Percentiles rank a stretch among this genome's conserved stretches.
phyloP scores from a whole-genome alignment of 1,284 basidiomycete genomes.

The Ganoderma meredithae region DNA sequence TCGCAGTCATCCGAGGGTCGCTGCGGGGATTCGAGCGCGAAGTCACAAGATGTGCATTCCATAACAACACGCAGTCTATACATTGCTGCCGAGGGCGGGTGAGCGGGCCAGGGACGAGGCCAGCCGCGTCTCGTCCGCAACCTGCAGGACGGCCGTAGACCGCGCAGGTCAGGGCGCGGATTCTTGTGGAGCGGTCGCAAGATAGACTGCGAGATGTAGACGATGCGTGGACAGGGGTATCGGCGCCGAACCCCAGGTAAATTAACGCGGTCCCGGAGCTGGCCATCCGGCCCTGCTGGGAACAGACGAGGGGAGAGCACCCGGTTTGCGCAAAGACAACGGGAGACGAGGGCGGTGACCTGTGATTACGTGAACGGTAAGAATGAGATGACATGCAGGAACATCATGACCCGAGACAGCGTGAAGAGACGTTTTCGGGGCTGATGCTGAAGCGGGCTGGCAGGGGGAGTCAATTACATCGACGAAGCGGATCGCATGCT shows the following conservation, averaged over 20 bases:
- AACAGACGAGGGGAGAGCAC: neutral
- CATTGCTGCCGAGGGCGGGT: neutral
- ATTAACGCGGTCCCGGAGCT: constrained; percentile 12
- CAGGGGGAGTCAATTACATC: neutral
- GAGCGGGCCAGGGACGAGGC: neutral
- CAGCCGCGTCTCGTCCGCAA: neutral
- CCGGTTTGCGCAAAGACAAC: neutral
- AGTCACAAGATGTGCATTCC: too few species aligned
- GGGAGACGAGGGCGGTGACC: neutral
- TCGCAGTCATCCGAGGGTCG: constrained; percentile 2
- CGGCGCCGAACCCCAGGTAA: constrained; percentile 27
- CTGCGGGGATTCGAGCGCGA: constrained; percentile 3
- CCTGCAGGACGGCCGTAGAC: neutral
- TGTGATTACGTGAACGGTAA: neutral
- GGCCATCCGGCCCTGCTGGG: neutral
- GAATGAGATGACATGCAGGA: neutral
- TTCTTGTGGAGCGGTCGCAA: constrained; percentile 11
- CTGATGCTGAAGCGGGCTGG: neutral
- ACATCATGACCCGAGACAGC: neutral
- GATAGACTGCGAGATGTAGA: constrained; percentile 32
- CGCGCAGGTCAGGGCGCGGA: neutral
- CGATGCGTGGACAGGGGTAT: constrained; percentile 31
- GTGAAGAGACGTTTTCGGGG: neutral
- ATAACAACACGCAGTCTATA: neutral
- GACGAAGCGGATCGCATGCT: neutral